Evolutionary conservation across 805 yeast species (phyloP), one percentile per base, ranked within the genome.

Genomic region (Myxozyma neglecta): DNA sequence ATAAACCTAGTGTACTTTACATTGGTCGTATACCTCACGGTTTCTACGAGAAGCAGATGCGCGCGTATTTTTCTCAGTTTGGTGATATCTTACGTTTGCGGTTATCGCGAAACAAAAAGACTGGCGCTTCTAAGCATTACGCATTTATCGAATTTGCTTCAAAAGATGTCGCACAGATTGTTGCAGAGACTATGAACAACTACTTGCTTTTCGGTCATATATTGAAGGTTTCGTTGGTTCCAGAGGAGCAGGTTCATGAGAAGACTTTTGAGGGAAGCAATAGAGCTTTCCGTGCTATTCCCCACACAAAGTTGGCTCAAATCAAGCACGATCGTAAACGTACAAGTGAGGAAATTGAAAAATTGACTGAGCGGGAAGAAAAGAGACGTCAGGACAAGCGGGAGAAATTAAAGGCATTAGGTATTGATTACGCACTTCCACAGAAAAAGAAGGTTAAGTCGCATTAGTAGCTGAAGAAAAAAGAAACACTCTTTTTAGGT

Each of bases 121-220:
- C 96, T 6, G 98, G 98, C 50, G 85, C 86, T 58, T 86, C 96
- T 14, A 92, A 90, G 77, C 97, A 91, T 74, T 93, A 85, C 74
- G 98, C 91, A 6, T 93, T 90, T 74, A 78, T 94, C 50, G 97
- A 94, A 76, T 94, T 93, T 71, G 83, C 81, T 46, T 80, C 84
- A 57, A 72, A 74, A 43, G 89, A 86, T 52, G 96, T 88, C 59
- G 97, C 98, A 49, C 82, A 85, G 68, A 80, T 91, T 64, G 99
- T 97, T 2, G 89, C 88, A 64, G 98, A 94, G 68, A 86, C 97
- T 50, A 94, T 94, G 99, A 87, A 94, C 76, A 94, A 94, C 76
- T 94, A 94, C 71, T 81, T 94, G 65, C 73, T 94, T 49, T 86
- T 89, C 77, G 96, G 96, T 6, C 97, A 93, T 75, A 82, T 92